Evolutionary conservation across 345 rosid species (phyloP).

Genomic region (Luvunga scandens): DNA sequence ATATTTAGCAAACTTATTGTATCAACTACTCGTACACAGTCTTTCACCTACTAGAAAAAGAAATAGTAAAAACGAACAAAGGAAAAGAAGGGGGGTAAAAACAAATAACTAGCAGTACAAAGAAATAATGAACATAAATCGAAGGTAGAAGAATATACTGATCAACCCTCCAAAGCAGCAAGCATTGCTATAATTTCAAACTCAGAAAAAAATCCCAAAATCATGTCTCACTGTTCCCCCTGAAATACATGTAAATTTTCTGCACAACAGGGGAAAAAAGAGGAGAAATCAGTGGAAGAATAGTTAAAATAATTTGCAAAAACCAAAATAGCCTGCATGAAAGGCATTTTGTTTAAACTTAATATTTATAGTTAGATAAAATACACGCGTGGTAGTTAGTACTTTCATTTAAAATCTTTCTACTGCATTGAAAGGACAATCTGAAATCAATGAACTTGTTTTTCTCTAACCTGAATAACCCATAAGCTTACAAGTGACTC

Average conservation of each 20-base stretch:
- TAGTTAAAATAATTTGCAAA: background rate
- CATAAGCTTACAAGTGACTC: constrained; percentile 90
- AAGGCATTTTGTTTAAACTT: too few relatives aligned
- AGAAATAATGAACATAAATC: background rate
- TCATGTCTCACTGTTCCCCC: constrained; percentile 56
- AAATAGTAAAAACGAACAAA: background rate
- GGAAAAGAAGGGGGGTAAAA: background rate
- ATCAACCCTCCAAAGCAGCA: background rate
- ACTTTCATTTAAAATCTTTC: background rate
- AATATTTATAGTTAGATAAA: background rate
- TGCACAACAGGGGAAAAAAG: constrained; percentile 31
- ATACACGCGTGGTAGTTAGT: background rate
- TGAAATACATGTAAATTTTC: constrained; percentile 81
- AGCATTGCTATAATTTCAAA: background rate
- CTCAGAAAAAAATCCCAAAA: background rate
- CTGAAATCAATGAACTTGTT: constrained; percentile 4
- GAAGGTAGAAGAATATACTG: constrained; percentile 10
- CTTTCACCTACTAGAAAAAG: background rate
- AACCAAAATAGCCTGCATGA: background rate
- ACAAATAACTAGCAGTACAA: background rate
- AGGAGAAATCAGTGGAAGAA: background rate
- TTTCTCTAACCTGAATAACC: constrained; percentile 83
- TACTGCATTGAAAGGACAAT: background rate
- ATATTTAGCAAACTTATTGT: background rate
- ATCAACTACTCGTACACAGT: constrained; percentile 1